These are phyloP conservation scores for Brassica balearica DNA, from an alignment of 441 rosid genomes.

Conservation along the genomic window DNA sequence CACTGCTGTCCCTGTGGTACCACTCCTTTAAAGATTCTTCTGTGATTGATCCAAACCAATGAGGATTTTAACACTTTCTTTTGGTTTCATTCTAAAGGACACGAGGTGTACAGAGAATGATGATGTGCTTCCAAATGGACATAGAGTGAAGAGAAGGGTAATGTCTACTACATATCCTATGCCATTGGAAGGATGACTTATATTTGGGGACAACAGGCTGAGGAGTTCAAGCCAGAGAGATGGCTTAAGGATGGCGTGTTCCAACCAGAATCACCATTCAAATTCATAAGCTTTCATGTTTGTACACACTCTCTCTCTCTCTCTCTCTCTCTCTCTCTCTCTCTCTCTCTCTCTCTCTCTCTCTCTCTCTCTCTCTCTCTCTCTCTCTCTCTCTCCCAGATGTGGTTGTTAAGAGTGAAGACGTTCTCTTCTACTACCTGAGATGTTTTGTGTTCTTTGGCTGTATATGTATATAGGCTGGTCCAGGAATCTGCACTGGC, in stretches of 20 bases:
- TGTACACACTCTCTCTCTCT: no score
- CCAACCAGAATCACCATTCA: constrained; percentile 78
- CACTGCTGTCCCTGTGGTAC: no score
- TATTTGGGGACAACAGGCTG: constrained; percentile 84
- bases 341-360: no score
- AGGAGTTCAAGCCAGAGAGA: constrained; percentile 73
- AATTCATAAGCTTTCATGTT: constrained; percentile 73
- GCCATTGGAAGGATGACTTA: constrained; percentile 81
- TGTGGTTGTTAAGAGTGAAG: background rate
- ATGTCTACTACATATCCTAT: constrained; percentile 60
- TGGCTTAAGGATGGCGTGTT: constrained; percentile 74
- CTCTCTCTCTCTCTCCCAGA: no score
- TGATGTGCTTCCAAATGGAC: constrained; percentile 80
- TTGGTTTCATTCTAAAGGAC: constrained; percentile 48
- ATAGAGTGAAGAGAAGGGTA: constrained; percentile 63
- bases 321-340: no score
- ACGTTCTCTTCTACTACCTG: background rate
- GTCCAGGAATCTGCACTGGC: constrained; percentile 80
- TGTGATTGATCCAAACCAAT: no score
- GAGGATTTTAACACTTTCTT: background rate
- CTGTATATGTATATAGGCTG: constrained; percentile 53
- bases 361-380: no score
- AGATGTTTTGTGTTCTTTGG: constrained; percentile 4
- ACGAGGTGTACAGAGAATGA: constrained; percentile 64
- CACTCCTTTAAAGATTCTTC: no score